phyloP scores from a whole-genome alignment of 2,329 filamentous ascomycete genomes.

The Pseudogymnoascus sp. region DNA sequence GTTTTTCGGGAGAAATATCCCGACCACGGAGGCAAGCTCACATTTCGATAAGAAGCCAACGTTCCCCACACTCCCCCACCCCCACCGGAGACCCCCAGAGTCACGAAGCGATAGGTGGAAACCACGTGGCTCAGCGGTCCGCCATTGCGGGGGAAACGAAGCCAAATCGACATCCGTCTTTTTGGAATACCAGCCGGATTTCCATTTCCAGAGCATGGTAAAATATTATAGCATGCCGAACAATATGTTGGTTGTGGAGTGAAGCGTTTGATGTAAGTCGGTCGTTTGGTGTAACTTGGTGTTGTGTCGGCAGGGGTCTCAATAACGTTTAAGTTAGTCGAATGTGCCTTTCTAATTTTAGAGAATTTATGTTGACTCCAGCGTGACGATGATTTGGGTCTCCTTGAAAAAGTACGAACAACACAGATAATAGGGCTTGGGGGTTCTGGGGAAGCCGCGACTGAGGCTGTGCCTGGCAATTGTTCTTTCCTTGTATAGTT shows the following conservation, averaged over 20 bases:
- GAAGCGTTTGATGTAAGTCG: not conserved
- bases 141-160: not conserved
- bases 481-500: too few relatives aligned
- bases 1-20: not conserved
- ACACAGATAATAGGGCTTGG: too few relatives aligned
- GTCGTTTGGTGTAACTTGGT: too few relatives aligned
- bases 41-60: not conserved
- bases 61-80: constrained; percentile 6
- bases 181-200: not conserved
- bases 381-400: too few relatives aligned
- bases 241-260: not conserved
- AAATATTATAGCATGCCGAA: not conserved
- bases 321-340: not conserved
- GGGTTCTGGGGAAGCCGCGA: too few relatives aligned
- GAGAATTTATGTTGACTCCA: not conserved
- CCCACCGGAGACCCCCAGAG: not conserved
- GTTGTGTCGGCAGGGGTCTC: not conserved
- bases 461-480: too few relatives aligned
- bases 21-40: not conserved
- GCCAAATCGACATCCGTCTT: not conserved
- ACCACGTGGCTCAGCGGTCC: not conserved
- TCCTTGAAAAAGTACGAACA: too few relatives aligned
- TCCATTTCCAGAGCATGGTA: not conserved
- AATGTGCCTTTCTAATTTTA: not conserved
- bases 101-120: constrained; percentile 5